Conservation (phyloP, 192 early-diverging fungal genomes). For the Coemansia sp. region DNA sequence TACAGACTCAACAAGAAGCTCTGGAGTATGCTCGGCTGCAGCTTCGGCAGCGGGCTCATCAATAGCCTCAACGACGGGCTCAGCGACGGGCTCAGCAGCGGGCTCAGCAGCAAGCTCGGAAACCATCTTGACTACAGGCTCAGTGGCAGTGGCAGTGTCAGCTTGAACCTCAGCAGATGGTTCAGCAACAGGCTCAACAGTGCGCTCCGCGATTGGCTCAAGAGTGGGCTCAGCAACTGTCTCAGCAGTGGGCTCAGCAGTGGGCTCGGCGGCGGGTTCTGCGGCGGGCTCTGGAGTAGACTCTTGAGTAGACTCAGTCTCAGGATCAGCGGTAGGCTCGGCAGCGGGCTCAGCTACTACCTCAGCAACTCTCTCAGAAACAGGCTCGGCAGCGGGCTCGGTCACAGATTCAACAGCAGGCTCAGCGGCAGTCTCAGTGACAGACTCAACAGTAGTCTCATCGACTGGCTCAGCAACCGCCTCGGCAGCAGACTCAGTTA, state of each 20-base stretch:
- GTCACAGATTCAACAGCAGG: not conserved
- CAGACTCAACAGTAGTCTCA: not conserved
- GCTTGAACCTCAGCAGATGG: not conserved
- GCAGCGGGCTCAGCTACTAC: not conserved
- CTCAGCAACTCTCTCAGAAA: not conserved
- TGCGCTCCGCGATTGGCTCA: not conserved
- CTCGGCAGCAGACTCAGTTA: not conserved
- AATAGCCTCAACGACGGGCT: not conserved
- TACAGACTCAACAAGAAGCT: not conserved
- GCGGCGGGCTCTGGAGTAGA: not conserved
- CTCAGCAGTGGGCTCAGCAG: not conserved
- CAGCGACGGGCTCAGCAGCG: not conserved
- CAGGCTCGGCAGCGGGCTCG: conserved; percentile 2
- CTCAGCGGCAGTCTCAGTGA: not conserved
- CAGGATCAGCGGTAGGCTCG: not conserved
- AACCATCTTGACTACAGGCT: not conserved
- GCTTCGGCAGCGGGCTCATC: not conserved
- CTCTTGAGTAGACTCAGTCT: conserved; percentile 2
- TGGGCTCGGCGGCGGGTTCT: not conserved
- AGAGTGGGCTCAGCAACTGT: not conserved
- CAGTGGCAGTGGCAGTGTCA: not conserved
- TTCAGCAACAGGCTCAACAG: conserved; percentile 5
- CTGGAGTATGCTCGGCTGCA: not conserved
- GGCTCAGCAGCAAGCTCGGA: not conserved
- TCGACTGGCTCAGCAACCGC: not conserved